Evolutionary conservation across 129 eudicot species (phyloP).

Genomic region (Heracleum sosnowskyi): DNA sequence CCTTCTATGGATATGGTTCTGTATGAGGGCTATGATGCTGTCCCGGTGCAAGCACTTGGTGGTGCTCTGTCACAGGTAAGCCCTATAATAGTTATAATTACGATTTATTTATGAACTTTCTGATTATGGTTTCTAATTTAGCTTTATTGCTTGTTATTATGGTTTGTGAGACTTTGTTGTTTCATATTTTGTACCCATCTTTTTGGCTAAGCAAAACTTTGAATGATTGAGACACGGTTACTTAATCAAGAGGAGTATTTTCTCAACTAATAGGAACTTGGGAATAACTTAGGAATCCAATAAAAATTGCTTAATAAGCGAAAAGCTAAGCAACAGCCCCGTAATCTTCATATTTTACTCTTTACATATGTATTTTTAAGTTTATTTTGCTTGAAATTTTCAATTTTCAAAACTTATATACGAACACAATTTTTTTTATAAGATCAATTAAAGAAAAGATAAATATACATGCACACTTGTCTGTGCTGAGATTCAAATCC

Average conservation of each 20-base stretch:
- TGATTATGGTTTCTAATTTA: neutral
- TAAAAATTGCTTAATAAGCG: neutral
- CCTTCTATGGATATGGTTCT: conserved; percentile 17
- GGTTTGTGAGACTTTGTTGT: neutral
- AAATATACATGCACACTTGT: neutral
- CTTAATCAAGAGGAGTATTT: neutral
- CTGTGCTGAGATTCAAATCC: too few species aligned
- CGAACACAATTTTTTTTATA: neutral
- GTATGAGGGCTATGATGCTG: conserved; percentile 9
- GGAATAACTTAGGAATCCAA: neutral
- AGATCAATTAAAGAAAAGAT: neutral
- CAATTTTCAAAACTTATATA: neutral
- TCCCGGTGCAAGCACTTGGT: conserved; percentile 27
- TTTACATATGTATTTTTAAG: too few species aligned
- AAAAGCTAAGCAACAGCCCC: neutral
- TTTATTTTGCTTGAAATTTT: neutral
- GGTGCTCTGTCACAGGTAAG: conserved; percentile 30
- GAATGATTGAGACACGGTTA: neutral
- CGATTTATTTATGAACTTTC: neutral
- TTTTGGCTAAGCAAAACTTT: neutral
- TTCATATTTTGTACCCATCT: neutral
- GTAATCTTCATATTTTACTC: neutral
- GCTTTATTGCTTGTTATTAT: neutral
- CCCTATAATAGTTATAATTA: neutral
- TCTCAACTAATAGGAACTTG: neutral